Percentiles rank a stretch among this genome's conserved stretches.
Evolutionary conservation across 352 stramenopile species (phyloP).

Genomic region (Globisporangium carolinianum): DNA sequence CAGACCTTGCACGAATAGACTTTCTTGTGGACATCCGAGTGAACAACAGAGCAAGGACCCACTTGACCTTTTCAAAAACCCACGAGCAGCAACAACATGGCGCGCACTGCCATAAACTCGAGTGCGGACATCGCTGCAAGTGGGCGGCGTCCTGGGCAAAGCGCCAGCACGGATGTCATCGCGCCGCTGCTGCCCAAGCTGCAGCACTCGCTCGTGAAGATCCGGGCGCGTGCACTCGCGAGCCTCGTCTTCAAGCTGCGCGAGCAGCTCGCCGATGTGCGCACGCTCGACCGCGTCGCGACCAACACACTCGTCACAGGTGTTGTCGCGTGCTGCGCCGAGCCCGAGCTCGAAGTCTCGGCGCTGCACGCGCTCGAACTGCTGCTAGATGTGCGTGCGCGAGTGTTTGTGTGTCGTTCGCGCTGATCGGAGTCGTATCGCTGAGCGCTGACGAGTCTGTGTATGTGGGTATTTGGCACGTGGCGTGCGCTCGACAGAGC

Average conservation of each 20-base stretch:
- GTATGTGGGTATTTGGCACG: no score
- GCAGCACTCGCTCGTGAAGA: constrained; percentile 47
- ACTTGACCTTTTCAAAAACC: no score
- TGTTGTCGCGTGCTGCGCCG: constrained; percentile 32
- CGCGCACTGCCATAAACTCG: constrained; percentile 13
- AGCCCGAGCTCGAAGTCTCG: constrained; percentile 34
- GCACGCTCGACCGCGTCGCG: constrained; percentile 19
- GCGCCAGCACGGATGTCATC: neutral
- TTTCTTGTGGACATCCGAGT: no score
- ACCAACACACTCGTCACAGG: constrained; percentile 23
- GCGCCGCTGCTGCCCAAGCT: constrained; percentile 51
- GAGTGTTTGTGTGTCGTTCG: no score
- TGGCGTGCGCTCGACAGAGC: constrained; percentile 1
- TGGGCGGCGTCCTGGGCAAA: no score
- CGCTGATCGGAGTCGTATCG: no score
- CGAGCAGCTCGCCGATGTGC: constrained; percentile 34
- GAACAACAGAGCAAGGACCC: no score
- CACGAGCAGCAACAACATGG: neutral
- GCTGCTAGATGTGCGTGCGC: constrained; percentile 18
- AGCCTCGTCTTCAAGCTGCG: constrained; percentile 65
- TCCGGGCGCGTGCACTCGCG: constrained; percentile 47
- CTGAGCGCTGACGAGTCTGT: no score
- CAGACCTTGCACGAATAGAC: no score
- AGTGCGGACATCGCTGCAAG: constrained; percentile 4
- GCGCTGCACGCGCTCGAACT: constrained; percentile 50